A percentile compares a stretch with the other conserved stretches of the same genome.
Evolutionary conservation across 768 basidiomycete species (phyloP).

Genomic region (Macrolepiota albuminosa): DNA sequence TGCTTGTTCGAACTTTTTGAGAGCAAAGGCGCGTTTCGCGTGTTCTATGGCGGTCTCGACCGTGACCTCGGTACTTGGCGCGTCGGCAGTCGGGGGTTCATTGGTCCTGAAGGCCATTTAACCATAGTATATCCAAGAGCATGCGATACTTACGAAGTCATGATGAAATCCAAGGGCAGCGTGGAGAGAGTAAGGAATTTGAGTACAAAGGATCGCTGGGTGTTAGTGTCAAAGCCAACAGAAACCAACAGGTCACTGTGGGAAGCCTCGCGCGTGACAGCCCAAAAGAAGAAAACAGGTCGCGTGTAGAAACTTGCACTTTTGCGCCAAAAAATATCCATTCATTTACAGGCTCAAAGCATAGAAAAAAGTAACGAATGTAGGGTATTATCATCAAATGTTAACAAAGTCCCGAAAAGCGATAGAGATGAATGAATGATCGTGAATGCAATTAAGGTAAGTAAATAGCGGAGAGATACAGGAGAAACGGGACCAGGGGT

Average conservation of each 20-base stretch:
- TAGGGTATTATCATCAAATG: slow-evolving; percentile 1
- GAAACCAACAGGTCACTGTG: neutral
- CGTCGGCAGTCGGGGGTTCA: slow-evolving; percentile 11
- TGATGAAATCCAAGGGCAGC: neutral
- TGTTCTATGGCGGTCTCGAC: slow-evolving; percentile 65
- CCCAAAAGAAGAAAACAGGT: neutral
- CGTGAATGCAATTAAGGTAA: slow-evolving; percentile 15
- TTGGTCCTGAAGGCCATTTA: slow-evolving; percentile 5
- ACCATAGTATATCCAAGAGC: neutral
- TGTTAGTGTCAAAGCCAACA: neutral
- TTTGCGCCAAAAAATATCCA: neutral
- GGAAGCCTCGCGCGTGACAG: slow-evolving; percentile 5
- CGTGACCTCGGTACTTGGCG: slow-evolving; percentile 24
- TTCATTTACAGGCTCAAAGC: neutral
- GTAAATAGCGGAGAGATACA: slow-evolving; percentile 13
- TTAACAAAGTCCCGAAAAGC: slow-evolving; percentile 12
- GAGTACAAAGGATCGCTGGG: neutral
- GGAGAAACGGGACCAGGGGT: slow-evolving; percentile 11
- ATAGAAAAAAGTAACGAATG: slow-evolving; percentile 4
- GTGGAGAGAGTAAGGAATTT: neutral
- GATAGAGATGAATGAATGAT: slow-evolving; percentile 11
- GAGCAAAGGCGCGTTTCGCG: slow-evolving; percentile 84
- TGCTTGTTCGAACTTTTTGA: slow-evolving; percentile 82
- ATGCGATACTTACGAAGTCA: slow-evolving; percentile 11
- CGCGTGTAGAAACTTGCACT: neutral